Evolutionary conservation across 331 rosid species (phyloP), one percentile per base, ranked within the genome.

Genomic region (Saraca asoca): DNA sequence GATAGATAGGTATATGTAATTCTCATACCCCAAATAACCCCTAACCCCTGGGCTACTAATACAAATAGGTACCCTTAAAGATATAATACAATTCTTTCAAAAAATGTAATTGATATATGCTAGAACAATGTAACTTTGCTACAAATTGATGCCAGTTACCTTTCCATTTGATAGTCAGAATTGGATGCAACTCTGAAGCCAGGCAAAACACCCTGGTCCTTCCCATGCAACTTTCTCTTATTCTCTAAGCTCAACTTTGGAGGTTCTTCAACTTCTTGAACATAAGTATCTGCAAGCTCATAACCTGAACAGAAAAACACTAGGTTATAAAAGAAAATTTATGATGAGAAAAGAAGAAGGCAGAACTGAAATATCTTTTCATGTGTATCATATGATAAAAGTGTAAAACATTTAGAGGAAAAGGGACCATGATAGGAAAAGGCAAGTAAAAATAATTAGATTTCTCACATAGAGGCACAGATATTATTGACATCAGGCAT

Each of bases 231-330:
- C 79, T 80, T 82, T 70, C 60, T 84, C 70, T 74, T 82, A 39
- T 69, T 62, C 64, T 88, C 96, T 61, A 78, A 54, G 41, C 75
- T 85, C 84, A 77, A 61, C 33, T 44, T 66, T 60, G 85, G 38
- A 79, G 98, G 87, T 57, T 94, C 97, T 39, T 90, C 97, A 12
- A 55, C 70, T 74, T 94, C 98, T 69, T 94, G 82, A 62, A 90
- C 80, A 53, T 78, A 90, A 58, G 83, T 77, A 73, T 90, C 96
- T 80, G 75, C 88, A 6, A 87, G 79, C 74, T 83, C 95, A 58
- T 81, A 88, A 64, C 87, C 98, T 94, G 74, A 69, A 78, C 60
- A 51, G 39, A 31, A 77, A 51, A 55, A 44, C 29, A 43, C 38
- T 19, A 33, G 56, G 61, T 34, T 69, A 48, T 44, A 31, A 57